Base-by-base conservation (phyloP, 371 early-diverging fungal genomes). In the Mucor indicus region DNA sequence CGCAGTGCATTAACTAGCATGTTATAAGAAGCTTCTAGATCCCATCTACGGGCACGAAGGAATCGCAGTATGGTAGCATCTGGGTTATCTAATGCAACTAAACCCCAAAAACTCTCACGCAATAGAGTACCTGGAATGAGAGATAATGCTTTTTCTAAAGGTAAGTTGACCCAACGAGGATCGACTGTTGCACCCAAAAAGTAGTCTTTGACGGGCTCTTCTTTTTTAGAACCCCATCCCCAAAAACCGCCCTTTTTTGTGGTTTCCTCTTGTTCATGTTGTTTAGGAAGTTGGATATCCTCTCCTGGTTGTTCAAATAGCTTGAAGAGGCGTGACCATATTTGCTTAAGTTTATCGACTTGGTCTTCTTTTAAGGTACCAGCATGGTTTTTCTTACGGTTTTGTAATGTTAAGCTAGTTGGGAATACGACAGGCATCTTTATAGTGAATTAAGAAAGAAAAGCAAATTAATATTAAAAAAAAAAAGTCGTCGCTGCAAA, bases 21-120 rank as follows among this genome's bases (percentile, higher is more conserved):
- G 20, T 54, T 50, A 36, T 79, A 62, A 15, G 88, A 82, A 19
- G 84, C 82, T n/a, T 72, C 63, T n/a, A 81, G 63, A 47, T 88
- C 77, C 84, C 86, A 91, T 57, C 87, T 88, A 40, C 91, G 77
- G 4, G 91, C 91, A 29, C 90, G 76, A 23, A 90, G 55, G 56
- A 82, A 90, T 3, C 91, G 83, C 25, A 88, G 61, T 16, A 84
- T 7, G 19, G 84, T 58, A 2, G 74, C 42, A 60, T 90, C 89
- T 7, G 90, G 87, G 43, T 85, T 80, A 43, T 85, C 81, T 31
- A 68, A 71, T 30, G 68, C 65, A 24, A 69, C 73, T 45, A 81
- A 56, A 23, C 61, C 58, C 81, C 81, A 81, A 53, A 79, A 81
- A 5, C 75, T 64, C 2, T 51, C 47, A 19, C 57, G 68, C 37